Base-by-base conservation (phyloP, 306 rosid genomes). In the Oemleria cerasiformis region DNA sequence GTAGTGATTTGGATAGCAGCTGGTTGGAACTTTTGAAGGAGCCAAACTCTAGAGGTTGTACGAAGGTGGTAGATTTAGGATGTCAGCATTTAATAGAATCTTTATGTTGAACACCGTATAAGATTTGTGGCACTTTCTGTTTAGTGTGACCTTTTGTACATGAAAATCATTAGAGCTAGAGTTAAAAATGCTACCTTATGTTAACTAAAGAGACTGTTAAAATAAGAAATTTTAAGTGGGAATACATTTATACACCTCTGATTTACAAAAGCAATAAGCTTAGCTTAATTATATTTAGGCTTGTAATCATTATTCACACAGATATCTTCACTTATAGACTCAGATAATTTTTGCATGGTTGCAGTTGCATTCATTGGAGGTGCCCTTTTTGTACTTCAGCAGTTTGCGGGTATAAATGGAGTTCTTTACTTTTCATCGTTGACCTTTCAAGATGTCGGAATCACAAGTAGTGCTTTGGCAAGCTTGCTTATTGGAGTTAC, bases 11-110 rank as follows among this genome's bases (percentile, higher is more conserved):
- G 82, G 85, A 88, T 73, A 80, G 86, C 82, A 74, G 82, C 65
- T 92, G 96, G 96, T 81, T 75, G 74, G 98, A 88, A 65, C 92
- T 92, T 77, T 81, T 90, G 73, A 80, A 88, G 75, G 87, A 82
- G 73, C 91, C 92, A 55, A 87, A 92, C 79, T 88, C 88, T 86
- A 92, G 95, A 92, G 96, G 96, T 92, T 85, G 97, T 88, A 74
- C 75, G 79, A 78, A 85, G 90, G 87, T 82, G 91, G 90, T 81
- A 88, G 90, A 74, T 73, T 77, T 80, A 78, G 78, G 78, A 69
- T 44, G 66, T 58, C 19, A 70, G 30, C 38, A 25, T 65, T 78
- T 77, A 67, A 73, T 41, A 47, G 16, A 58, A 61, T 42, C 43
- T 80, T 44, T 54, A 17, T 65, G 61, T 72, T 54, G 30, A 47